Evolutionary conservation across 2,329 filamentous ascomycete species (phyloP).

Genomic region (Colletotrichum euphorbiae): DNA sequence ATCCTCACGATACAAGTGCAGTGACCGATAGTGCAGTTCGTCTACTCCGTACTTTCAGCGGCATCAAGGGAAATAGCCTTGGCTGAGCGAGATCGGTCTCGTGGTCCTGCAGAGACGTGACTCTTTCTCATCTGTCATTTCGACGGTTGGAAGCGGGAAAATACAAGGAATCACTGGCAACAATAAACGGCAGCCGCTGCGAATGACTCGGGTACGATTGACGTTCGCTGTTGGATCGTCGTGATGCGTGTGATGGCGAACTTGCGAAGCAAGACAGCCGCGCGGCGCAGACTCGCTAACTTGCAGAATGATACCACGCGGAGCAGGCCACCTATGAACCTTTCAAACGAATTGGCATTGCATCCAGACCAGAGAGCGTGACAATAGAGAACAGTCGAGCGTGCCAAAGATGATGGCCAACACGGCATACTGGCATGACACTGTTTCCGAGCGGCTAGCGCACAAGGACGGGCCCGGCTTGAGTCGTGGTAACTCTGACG

Average conservation of each 20-base stretch:
- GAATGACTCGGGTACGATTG: slow-evolving; percentile 29
- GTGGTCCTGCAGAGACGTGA: slow-evolving; percentile 26
- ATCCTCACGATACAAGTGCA: not conserved
- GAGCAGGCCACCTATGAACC: too few species aligned
- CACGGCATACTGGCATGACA: not conserved
- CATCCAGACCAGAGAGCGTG: too few species aligned
- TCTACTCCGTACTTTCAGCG: not conserved
- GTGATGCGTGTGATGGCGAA: slow-evolving; percentile 16
- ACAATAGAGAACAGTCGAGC: too few species aligned
- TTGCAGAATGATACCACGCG: not conserved
- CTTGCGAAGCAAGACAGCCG: slow-evolving; percentile 6
- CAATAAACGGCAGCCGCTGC: slow-evolving; percentile 7
- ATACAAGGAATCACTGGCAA: slow-evolving; percentile 26
- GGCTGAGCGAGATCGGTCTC: slow-evolving; percentile 22
- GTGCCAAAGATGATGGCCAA: not conserved
- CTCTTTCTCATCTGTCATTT: slow-evolving; percentile 19
- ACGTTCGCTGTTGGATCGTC: slow-evolving; percentile 7
- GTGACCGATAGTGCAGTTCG: slow-evolving; percentile 15
- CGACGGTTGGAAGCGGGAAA: slow-evolving; percentile 4
- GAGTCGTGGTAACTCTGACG: not conserved
- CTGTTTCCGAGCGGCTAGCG: not conserved
- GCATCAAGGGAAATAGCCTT: slow-evolving; percentile 15
- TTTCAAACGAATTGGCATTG: too few species aligned
- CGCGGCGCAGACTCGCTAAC: slow-evolving; percentile 3
- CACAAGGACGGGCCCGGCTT: slow-evolving; percentile 1